These are phyloP conservation scores for Abrus pulchellus DNA, from an alignment of 306 rosid species.

Conservation along the genomic window DNA sequence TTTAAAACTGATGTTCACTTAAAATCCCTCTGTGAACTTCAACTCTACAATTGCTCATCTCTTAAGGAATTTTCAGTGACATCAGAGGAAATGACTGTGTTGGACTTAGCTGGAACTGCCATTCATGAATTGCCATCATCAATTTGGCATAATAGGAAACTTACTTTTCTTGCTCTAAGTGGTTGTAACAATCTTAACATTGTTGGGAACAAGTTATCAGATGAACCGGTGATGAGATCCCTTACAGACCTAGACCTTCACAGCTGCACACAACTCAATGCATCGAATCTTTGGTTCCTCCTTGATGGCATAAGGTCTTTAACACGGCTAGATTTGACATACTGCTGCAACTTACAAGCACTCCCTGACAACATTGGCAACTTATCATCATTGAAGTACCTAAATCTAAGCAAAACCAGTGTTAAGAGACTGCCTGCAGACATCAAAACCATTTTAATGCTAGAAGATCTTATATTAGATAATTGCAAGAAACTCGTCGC, in stretches of 20 bases:
- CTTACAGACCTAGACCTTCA: neutral
- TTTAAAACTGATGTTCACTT: slow-evolving; percentile 9
- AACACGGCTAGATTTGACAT: too few relatives aligned
- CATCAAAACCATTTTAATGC: neutral
- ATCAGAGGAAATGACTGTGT: neutral
- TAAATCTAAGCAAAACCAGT: neutral
- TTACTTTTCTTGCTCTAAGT: fast-evolving
- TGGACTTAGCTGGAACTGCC: slow-evolving; percentile 10
- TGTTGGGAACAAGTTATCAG: neutral
- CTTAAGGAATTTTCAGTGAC: slow-evolving; percentile 28
- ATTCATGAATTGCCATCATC: slow-evolving; percentile 10
- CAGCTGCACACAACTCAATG: slow-evolving; percentile 16
- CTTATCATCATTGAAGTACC: neutral
- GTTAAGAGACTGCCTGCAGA: neutral
- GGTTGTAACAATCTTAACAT: neutral
- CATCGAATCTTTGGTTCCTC: neutral
- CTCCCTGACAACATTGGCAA: neutral
- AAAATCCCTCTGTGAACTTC: neutral
- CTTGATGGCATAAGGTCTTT: neutral
- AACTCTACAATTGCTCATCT: slow-evolving; percentile 21
- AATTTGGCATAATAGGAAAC: neutral
- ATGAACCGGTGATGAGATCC: neutral
- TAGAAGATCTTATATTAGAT: neutral
- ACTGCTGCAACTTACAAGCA: too few relatives aligned
- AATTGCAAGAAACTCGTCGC: slow-evolving; percentile 7